Percentiles rank a stretch among this genome's conserved stretches.
Evolutionary conservation across 2,329 filamentous ascomycete genomes (phyloP).

Genomic region (Alternaria angustiovoidea): DNA sequence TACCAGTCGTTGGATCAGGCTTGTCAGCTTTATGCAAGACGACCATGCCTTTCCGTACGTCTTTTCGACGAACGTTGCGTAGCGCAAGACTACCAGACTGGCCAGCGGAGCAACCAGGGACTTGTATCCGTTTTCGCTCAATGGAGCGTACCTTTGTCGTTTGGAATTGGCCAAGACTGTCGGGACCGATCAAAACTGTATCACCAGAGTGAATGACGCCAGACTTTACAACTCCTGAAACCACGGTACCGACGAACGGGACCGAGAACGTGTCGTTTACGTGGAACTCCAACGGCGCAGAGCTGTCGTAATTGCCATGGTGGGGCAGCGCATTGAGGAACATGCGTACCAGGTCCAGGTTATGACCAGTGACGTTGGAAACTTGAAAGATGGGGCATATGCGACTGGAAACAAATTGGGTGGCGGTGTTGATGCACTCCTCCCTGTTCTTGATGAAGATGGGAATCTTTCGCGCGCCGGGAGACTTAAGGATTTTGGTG

Average conservation of each 20-base stretch:
- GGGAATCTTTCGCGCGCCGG: constrained; percentile 92
- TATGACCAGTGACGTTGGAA: constrained; percentile 94
- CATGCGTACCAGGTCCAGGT: constrained; percentile 85
- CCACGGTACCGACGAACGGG: constrained; percentile 94
- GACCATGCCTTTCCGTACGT: constrained; percentile 98
- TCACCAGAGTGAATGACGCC: constrained; percentile 91
- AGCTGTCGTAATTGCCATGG: constrained; percentile 88
- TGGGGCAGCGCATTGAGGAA: constrained; percentile 97
- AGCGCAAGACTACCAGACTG: constrained; percentile 93
- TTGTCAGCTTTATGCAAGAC: constrained; percentile 84
- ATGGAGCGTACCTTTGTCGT: constrained; percentile 89
- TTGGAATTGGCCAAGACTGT: constrained; percentile 87
- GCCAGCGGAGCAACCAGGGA: constrained; percentile 86
- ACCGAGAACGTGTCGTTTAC: constrained; percentile 99
- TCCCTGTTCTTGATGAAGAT: constrained; percentile 93
- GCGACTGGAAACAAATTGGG: constrained; percentile 91
- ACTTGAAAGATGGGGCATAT: constrained; percentile 98
- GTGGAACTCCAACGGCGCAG: constrained; percentile 88
- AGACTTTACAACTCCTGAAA: constrained; percentile 87
- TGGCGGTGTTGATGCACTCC: constrained; percentile 93
- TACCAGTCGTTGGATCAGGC: constrained; percentile 55
- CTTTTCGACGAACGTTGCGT: constrained; percentile 85
- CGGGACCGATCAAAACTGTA: constrained; percentile 85
- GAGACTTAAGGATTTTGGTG: constrained; percentile 90
- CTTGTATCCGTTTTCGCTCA: constrained; percentile 89